phyloP scores from a whole-genome alignment of 2,329 filamentous ascomycete species.

The Didymosphaeria variabile region DNA sequence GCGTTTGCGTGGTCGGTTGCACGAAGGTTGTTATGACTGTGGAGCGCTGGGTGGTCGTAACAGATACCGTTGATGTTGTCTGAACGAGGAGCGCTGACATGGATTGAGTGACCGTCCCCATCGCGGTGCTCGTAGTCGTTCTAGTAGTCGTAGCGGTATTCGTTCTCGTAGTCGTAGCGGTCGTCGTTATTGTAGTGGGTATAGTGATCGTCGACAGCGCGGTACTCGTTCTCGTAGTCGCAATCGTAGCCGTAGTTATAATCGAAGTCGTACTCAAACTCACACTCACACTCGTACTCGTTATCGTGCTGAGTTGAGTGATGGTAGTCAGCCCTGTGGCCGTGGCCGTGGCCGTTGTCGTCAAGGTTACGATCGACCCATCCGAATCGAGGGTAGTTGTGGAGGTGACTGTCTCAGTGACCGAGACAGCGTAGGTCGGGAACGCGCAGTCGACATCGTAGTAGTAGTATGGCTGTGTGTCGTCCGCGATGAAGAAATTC shows the following conservation, averaged over 20 bases:
- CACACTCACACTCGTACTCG: too few species aligned
- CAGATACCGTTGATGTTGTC: not conserved
- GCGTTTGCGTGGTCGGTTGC: not conserved
- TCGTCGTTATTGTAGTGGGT: not conserved
- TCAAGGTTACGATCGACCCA: too few species aligned
- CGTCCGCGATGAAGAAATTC: constrained; percentile 23
- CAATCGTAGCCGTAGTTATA: too few species aligned
- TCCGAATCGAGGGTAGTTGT: constrained; percentile 12
- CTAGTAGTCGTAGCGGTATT: too few species aligned
- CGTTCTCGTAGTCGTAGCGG: not conserved
- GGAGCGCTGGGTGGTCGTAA: not conserved
- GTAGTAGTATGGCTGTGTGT: constrained; percentile 27
- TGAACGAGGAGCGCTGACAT: not conserved
- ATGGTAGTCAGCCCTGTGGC: not conserved
- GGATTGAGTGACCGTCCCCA: too few species aligned
- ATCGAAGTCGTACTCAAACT: not conserved
- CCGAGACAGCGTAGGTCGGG: constrained; percentile 19
- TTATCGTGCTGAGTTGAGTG: too few species aligned
- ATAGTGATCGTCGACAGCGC: not conserved
- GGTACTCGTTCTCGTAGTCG: not conserved
- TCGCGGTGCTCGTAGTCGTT: too few species aligned
- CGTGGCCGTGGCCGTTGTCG: not conserved
- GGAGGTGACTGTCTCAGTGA: constrained; percentile 4
- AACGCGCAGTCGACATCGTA: constrained; percentile 31
- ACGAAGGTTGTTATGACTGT: not conserved